These are phyloP conservation scores for Pseudocercospora ulei DNA, from an alignment of 2,329 filamentous ascomycete genomes.

Conservation along the genomic window DNA sequence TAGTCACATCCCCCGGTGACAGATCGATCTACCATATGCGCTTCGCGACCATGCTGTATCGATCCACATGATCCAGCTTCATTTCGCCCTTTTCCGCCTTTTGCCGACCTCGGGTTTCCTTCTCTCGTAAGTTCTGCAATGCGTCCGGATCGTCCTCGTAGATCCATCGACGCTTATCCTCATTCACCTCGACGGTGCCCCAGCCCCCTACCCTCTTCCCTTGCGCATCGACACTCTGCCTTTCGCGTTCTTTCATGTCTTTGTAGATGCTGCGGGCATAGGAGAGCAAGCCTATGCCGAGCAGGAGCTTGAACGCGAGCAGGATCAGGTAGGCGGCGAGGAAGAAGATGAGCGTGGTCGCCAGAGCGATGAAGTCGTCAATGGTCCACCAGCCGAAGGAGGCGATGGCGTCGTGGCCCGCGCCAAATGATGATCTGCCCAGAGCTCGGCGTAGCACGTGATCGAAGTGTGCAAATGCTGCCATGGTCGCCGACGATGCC, in stretches of 20 bases:
- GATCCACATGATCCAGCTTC: conserved; percentile 56
- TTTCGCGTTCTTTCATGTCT: conserved; percentile 61
- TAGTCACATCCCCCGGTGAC: background rate
- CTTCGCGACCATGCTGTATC: conserved; percentile 95
- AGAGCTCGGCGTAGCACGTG: conserved; percentile 66
- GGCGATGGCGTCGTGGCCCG: conserved; percentile 33
- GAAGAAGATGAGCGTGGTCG: conserved; percentile 80
- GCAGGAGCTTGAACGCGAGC: conserved; percentile 61
- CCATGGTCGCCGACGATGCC: conserved; percentile 61
- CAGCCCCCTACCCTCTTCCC: conserved; percentile 69
- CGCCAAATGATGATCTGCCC: conserved; percentile 60
- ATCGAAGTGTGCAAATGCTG: conserved; percentile 70
- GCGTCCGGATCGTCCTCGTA: conserved; percentile 75
- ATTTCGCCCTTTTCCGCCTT: conserved; percentile 43
- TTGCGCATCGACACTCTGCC: conserved; percentile 50
- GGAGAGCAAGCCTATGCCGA: conserved; percentile 77
- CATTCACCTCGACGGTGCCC: conserved; percentile 77
- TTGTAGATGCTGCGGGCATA: conserved; percentile 71
- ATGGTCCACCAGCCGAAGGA: conserved; percentile 47
- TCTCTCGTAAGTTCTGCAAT: conserved; percentile 49
- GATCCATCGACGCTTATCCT: conserved; percentile 76
- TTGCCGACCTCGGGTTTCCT: conserved; percentile 53
- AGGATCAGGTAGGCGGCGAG: conserved; percentile 76
- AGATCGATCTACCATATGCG: conserved; percentile 99
- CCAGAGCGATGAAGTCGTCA: conserved; percentile 63